phyloP scores from a whole-genome alignment of 345 rosid genomes.

The Eucalyptus curtisii region DNA sequence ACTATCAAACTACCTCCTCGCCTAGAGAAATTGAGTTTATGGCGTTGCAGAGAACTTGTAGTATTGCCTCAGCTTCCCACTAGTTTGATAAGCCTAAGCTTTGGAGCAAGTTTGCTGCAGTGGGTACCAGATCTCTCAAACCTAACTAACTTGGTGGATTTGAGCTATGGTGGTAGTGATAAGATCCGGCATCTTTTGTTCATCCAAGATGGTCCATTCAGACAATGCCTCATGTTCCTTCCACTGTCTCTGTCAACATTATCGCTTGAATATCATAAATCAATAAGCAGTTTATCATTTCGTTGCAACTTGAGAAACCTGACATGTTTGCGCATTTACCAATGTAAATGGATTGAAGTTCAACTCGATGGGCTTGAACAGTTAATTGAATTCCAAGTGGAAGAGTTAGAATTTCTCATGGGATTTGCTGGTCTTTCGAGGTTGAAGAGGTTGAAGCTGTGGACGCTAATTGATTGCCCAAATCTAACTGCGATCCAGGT shows the following conservation, averaged over 20 bases:
- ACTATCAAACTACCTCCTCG: not conserved
- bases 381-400: not conserved
- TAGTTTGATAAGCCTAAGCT: not conserved
- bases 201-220: not conserved
- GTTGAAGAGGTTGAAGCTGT: not conserved
- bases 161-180: not conserved
- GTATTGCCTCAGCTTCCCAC: not conserved
- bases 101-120: not conserved
- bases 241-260: not conserved
- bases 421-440: not conserved
- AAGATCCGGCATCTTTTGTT: not conserved
- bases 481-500: not conserved
- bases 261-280: not conserved
- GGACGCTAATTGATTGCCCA: not conserved
- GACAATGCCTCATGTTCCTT: not conserved
- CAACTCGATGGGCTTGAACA: not conserved
- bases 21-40: not conserved
- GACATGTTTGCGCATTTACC: not conserved
- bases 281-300: not conserved
- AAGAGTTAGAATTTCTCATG: not conserved
- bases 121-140: not conserved
- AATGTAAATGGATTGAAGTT: not conserved
- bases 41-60: not conserved
- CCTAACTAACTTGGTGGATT: not conserved
- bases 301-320: not conserved